These are phyloP conservation scores for Penicillium olsonii DNA, from an alignment of 2,329 filamentous ascomycete species.

Conservation along the genomic window DNA sequence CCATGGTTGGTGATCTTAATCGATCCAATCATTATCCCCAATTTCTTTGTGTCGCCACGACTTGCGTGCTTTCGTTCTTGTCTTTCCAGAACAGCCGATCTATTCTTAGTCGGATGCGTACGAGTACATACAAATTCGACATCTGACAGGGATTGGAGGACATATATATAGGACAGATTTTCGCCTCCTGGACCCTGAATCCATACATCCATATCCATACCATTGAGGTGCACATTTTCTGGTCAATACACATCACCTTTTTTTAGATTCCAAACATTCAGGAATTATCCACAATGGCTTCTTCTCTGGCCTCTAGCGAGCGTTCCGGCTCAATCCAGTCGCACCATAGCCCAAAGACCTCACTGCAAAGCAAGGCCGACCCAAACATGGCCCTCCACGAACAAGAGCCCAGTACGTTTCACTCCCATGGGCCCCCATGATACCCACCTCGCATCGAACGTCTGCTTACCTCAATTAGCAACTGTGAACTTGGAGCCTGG, in stretches of 20 bases:
- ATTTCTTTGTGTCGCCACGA: constrained; percentile 18
- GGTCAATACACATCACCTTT: neutral
- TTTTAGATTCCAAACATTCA: neutral
- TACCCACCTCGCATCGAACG: too few species aligned
- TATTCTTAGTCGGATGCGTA: constrained; percentile 19
- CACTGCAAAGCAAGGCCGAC: constrained; percentile 75
- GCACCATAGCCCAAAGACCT: constrained; percentile 24
- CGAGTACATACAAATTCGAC: neutral
- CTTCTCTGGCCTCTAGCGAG: constrained; percentile 25
- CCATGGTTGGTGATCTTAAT: constrained; percentile 14
- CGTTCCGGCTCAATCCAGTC: constrained; percentile 26
- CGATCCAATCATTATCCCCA: constrained; percentile 16
- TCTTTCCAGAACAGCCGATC: constrained; percentile 6
- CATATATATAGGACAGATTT: constrained; percentile 9
- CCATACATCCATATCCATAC: neutral
- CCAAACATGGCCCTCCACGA: constrained; percentile 82
- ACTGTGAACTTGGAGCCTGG: constrained; percentile 17
- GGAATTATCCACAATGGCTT: constrained; percentile 17
- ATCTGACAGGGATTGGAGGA: neutral
- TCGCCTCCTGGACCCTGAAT: neutral
- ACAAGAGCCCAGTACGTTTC: constrained; percentile 77
- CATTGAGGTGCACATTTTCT: too few species aligned
- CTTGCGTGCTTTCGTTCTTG: constrained; percentile 18
- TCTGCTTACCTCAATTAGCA: constrained; percentile 22
- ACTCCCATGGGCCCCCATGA: too few species aligned